Percentiles rank a stretch among this genome's conserved stretches.
These are phyloP conservation scores for Ascochyta pisi DNA, from an alignment of 2,329 filamentous ascomycete genomes.

Conservation along the genomic window DNA sequence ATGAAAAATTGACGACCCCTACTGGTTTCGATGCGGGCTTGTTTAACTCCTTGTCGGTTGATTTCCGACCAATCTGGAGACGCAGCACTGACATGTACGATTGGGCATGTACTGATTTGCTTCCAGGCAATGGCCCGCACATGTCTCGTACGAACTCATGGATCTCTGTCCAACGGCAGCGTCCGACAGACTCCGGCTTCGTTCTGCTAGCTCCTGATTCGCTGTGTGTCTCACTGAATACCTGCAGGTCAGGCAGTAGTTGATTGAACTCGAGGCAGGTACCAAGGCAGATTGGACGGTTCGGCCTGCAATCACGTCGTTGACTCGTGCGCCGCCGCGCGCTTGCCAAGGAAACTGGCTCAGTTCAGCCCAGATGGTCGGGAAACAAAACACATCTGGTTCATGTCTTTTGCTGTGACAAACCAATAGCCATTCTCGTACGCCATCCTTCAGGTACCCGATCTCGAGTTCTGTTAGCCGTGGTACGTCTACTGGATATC, in stretches of 20 bases:
- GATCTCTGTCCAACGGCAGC: background rate
- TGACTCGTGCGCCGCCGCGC: conserved; percentile 11
- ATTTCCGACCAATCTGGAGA: background rate
- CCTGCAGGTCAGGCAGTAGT: conserved; percentile 8
- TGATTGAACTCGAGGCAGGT: conserved; percentile 10
- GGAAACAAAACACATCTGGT: conserved; percentile 12
- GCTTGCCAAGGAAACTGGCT: conserved; percentile 13
- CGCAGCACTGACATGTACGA: conserved; percentile 2
- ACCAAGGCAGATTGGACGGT: conserved; percentile 11
- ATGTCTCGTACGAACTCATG: background rate
- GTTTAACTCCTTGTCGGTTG: background rate
- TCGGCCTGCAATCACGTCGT: conserved; percentile 13
- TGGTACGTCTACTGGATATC: background rate
- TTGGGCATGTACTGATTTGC: background rate
- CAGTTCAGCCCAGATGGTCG: background rate
- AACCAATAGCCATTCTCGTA: conserved; percentile 10
- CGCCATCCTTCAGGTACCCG: conserved; percentile 2
- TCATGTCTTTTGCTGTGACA: conserved; percentile 16
- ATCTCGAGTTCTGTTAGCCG: background rate
- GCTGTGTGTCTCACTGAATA: conserved; percentile 1
- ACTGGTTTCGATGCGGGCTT: conserved; percentile 8
- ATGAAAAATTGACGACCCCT: conserved; percentile 19
- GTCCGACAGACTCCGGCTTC: background rate
- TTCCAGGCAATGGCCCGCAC: background rate
- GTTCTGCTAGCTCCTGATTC: conserved; percentile 1